Percentiles rank a stretch among this genome's conserved stretches.
These are phyloP conservation scores for Penicillium alfredii DNA, from an alignment of 495 filamentous ascomycete genomes.

Conservation along the genomic window DNA sequence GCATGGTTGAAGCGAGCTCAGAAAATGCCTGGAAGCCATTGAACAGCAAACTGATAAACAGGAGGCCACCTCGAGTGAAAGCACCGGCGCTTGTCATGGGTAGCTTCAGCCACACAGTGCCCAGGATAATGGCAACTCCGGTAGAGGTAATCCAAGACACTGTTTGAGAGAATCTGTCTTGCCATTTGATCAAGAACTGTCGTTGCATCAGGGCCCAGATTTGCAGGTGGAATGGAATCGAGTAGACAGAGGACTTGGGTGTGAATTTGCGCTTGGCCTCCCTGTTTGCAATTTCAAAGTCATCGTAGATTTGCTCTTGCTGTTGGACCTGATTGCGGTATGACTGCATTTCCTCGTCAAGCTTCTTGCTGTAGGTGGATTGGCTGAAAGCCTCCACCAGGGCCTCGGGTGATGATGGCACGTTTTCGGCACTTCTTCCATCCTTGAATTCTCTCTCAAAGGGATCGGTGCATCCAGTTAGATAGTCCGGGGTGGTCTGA, in stretches of 20 bases:
- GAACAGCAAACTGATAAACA: conserved; percentile 72
- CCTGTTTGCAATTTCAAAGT: conserved; percentile 68
- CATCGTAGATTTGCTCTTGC: conserved; percentile 60
- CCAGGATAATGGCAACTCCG: conserved; percentile 68
- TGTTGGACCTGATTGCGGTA: conserved; percentile 56
- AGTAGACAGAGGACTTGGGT: conserved; percentile 65
- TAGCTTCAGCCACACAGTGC: conserved; percentile 70
- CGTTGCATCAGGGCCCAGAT: conserved; percentile 77
- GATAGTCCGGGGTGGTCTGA: conserved; percentile 79
- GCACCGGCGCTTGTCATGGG: conserved; percentile 61
- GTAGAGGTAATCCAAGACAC: conserved; percentile 73
- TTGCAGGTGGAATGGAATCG: conserved; percentile 70
- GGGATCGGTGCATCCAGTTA: conserved; percentile 79
- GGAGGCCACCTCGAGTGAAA: conserved; percentile 69
- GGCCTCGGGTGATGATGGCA: conserved; percentile 58
- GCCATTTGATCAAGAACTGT: conserved; percentile 78
- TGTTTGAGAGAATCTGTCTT: conserved; percentile 69
- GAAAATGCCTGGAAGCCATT: conserved; percentile 76
- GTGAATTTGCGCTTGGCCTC: conserved; percentile 72
- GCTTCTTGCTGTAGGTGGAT: conserved; percentile 49
- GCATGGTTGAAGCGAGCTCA: conserved; percentile 65
- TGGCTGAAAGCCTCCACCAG: conserved; percentile 63
- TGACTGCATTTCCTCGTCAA: conserved; percentile 59
- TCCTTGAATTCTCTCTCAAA: conserved; percentile 72
- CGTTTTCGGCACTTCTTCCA: conserved; percentile 54